Evolutionary conservation across 2,329 filamentous ascomycete genomes (phyloP), one percentile per base, ranked within the genome.

Genomic region (Cladobotryum mycophilum): DNA sequence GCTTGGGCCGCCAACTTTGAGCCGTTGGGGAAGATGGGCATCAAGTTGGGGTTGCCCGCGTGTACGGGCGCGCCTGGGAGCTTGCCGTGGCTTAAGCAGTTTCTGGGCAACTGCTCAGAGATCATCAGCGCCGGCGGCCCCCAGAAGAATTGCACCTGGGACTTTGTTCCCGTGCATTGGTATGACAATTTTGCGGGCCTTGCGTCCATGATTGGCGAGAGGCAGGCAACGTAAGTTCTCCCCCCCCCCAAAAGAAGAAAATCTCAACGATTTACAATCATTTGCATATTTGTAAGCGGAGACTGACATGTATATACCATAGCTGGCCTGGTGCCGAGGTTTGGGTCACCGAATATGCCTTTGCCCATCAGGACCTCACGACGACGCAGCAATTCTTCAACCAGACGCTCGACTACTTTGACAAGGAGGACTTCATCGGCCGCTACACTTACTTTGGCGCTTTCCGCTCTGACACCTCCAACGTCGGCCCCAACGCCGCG

Each of bases 291-390:
- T 30, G 2, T 13, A 2, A 7, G 20, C 7, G 9, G 20, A 36
- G n/a, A 30, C 45, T 57, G 18, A 53, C 20, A 36, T 4, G 12
- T 9, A 8, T 12, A 5, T n/a, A n/a, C n/a, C n/a, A 25, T 44
- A 81, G 79, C 18, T 85, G 81, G 64, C 82, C 81, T 8, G 75
- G 79, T 54, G 71, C 73, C 34, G 74, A 78, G 3, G 80, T 91
- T 54, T 92, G 88, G 88, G 73, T 92, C 11, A 92, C 88, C 22
- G 88, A 93, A 67, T 90, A 85, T 64, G 87, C 84, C 36, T 76
- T 76, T 49, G 70, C 80, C 50, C 67, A 84, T 54, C 73, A 79
- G 59, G 70, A 76, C 22, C 73, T 89, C 14, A 53, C 64, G 1
- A 67, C 74, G 0, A 84, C 83, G 0, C 79, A 89, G 62, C 57